Conservation (phyloP, 495 filamentous ascomycete genomes). For the Trichoderma asperelloides region DNA sequence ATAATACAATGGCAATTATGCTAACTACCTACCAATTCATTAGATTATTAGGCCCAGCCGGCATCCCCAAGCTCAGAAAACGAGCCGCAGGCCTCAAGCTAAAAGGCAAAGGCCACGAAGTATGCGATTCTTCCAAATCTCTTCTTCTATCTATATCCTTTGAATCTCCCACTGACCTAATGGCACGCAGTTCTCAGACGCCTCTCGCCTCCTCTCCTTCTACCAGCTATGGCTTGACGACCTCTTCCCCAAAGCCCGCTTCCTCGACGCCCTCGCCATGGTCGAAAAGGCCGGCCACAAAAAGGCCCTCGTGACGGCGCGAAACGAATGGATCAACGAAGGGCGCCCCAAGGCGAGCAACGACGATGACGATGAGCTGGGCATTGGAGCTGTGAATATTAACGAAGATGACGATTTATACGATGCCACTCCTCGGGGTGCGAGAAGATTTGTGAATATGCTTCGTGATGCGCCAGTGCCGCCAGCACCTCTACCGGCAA, state of each 20-base stretch:
- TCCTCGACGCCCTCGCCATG: conserved; percentile 80
- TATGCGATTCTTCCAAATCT: conserved; percentile 23
- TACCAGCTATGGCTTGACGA: conserved; percentile 98
- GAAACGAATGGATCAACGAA: conserved; percentile 73
- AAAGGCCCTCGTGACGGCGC: conserved; percentile 60
- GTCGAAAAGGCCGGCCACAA: conserved; percentile 91
- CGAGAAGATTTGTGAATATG: conserved; percentile 11
- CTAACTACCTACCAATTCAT: background rate
- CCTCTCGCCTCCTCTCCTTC: conserved; percentile 70
- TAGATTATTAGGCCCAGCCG: conserved; percentile 52
- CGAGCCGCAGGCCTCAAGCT: conserved; percentile 66
- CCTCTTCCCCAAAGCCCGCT: conserved; percentile 88
- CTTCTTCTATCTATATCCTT: too few species aligned
- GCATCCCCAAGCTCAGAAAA: conserved; percentile 72
- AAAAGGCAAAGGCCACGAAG: conserved; percentile 92
- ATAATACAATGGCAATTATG: background rate
- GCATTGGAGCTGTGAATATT: conserved; percentile 16
- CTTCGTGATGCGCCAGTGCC: background rate
- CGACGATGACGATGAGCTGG: conserved; percentile 27
- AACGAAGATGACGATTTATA: conserved; percentile 31
- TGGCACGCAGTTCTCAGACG: conserved; percentile 64
- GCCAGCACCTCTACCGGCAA: too few species aligned
- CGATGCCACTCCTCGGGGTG: conserved; percentile 26
- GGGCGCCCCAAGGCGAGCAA: conserved; percentile 45
- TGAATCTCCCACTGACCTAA: background rate